A percentile compares a stretch with the other conserved stretches of the same genome.
These are phyloP conservation scores for Phoma sp. DNA, from an alignment of 2,329 filamentous ascomycete genomes.

Conservation along the genomic window DNA sequence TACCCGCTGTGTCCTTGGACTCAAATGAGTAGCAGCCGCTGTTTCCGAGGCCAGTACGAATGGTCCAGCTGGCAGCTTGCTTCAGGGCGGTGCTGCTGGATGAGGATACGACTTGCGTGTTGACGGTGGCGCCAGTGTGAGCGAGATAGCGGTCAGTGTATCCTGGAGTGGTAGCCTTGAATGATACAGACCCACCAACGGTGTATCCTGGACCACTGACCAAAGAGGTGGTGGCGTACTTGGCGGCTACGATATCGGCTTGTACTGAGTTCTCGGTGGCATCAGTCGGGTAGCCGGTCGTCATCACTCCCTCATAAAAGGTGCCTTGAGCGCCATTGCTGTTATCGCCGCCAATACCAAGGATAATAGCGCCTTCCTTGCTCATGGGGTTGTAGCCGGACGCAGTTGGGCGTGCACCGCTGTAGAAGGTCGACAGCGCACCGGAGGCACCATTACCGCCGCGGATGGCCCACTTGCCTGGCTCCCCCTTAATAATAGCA, in stretches of 20 bases:
- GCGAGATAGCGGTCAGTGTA: slow-evolving; percentile 64
- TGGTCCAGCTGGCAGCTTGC: slow-evolving; percentile 65
- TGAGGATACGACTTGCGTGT: slow-evolving; percentile 63
- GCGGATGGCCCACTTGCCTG: slow-evolving; percentile 66
- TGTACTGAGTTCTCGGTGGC: slow-evolving; percentile 65
- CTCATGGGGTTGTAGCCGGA: slow-evolving; percentile 67
- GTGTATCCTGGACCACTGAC: slow-evolving; percentile 58
- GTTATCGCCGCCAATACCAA: slow-evolving; percentile 76
- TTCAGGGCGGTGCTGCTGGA: slow-evolving; percentile 60
- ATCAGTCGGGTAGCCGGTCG: slow-evolving; percentile 66
- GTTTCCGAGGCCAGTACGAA: slow-evolving; percentile 64
- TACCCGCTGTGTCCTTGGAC: slow-evolving; percentile 64
- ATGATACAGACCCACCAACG: slow-evolving; percentile 60
- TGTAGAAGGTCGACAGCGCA: slow-evolving; percentile 65
- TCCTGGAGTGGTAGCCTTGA: slow-evolving; percentile 64
- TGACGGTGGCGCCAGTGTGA: slow-evolving; percentile 59
- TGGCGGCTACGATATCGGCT: slow-evolving; percentile 66
- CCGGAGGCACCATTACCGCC: slow-evolving; percentile 65
- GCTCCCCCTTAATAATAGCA: slow-evolving; percentile 63
- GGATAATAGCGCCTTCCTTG: slow-evolving; percentile 71
- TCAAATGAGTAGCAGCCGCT: slow-evolving; percentile 68
- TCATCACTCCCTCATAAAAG: slow-evolving; percentile 72
- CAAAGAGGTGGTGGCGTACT: slow-evolving; percentile 60
- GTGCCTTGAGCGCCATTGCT: slow-evolving; percentile 66
- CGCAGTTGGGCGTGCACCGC: slow-evolving; percentile 60